phyloP scores from a whole-genome alignment of 2,329 filamentous ascomycete genomes.

The Fusarium verticillioides region DNA sequence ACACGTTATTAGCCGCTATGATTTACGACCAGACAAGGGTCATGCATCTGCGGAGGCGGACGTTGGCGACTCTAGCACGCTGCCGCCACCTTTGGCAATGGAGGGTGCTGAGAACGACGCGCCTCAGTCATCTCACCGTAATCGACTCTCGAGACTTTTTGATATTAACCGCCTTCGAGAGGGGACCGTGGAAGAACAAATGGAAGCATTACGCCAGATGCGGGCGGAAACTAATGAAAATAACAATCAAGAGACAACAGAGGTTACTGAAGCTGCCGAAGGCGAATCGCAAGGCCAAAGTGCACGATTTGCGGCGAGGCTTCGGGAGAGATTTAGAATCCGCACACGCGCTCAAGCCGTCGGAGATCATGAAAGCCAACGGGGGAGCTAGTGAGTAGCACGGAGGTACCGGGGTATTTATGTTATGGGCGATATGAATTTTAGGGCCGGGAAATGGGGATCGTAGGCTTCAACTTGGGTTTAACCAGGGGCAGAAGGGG shows the following conservation, averaged over 20 bases:
- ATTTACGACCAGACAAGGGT: constrained; percentile 58
- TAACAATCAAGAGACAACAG: constrained; percentile 29
- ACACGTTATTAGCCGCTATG: constrained; percentile 60
- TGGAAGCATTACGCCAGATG: constrained; percentile 65
- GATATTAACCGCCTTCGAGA: constrained; percentile 68
- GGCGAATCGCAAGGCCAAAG: constrained; percentile 54
- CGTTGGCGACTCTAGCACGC: constrained; percentile 39
- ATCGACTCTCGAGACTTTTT: constrained; percentile 63
- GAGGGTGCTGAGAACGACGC: constrained; percentile 52
- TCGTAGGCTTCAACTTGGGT: background rate
- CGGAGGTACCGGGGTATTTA: background rate
- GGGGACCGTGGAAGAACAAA: constrained; percentile 70
- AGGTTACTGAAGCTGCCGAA: constrained; percentile 35
- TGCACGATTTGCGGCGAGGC: constrained; percentile 58
- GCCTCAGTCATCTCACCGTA: constrained; percentile 50
- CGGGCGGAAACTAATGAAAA: constrained; percentile 43
- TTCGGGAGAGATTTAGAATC: constrained; percentile 65
- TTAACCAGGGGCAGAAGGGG: background rate
- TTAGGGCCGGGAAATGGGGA: background rate
- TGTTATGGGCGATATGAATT: background rate
- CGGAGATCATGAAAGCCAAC: constrained; percentile 29
- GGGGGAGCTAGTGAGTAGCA: background rate
- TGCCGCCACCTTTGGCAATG: constrained; percentile 56
- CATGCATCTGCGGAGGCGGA: constrained; percentile 30
- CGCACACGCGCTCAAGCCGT: constrained; percentile 58